These are phyloP conservation scores for Dalechampia spathulata DNA, from an alignment of 441 rosid species.

Conservation along the genomic window DNA sequence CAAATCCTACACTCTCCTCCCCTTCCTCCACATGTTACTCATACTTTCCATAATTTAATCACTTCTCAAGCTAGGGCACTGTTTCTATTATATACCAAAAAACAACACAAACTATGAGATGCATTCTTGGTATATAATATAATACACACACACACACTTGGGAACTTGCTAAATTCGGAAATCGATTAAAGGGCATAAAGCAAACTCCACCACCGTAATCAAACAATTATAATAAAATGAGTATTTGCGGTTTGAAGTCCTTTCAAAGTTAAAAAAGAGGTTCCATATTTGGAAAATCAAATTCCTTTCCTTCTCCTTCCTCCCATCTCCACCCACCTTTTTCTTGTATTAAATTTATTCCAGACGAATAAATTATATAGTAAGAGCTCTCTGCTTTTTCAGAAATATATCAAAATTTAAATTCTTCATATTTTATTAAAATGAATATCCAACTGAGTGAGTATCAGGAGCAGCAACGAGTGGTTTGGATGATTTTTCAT, in stretches of 20 bases:
- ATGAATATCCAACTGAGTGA: no score
- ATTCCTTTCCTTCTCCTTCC: conserved; percentile 18
- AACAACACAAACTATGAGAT: no score
- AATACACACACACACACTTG: neutral
- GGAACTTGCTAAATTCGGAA: conserved; percentile 4
- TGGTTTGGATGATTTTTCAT: no score
- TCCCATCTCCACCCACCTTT: no score
- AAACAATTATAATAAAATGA: conserved; percentile 1
- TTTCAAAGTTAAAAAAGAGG: conserved; percentile 22
- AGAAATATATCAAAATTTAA: no score
- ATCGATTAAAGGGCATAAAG: conserved; percentile 20
- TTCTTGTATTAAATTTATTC: no score
- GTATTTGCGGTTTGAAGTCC: conserved; percentile 18
- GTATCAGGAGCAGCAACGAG: no score
- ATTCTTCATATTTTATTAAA: no score
- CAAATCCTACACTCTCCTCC: neutral
- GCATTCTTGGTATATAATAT: no score
- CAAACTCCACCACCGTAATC: conserved; percentile 22
- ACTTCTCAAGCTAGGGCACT: conserved; percentile 18
- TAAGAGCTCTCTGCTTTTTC: no score
- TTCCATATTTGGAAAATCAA: conserved; percentile 1
- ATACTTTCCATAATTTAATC: neutral
- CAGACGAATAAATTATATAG: no score
- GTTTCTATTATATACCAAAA: neutral
- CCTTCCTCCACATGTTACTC: neutral